Evolutionary conservation across 2,329 filamentous ascomycete species (phyloP), one percentile per base, ranked within the genome.

Genomic region (Pseudogymnoascus sp.): DNA sequence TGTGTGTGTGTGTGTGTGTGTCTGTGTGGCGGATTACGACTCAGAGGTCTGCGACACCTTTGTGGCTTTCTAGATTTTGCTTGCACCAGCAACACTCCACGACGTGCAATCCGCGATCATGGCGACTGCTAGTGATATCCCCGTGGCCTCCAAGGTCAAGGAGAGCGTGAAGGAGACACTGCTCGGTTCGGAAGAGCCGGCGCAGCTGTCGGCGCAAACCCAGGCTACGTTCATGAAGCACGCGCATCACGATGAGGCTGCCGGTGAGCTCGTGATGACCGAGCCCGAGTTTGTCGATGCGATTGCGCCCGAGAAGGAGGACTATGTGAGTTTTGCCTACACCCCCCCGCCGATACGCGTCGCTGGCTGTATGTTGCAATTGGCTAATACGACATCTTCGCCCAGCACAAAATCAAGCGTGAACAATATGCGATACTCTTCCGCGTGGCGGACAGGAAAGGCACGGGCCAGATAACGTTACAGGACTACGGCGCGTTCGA

Each of bases 351-450:
- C 22, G 50, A 58, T 63, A 53, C 62, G 39, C 22, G 30, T 61
- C 7, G 22, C 43, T 57, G 33, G 22, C 30, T 25, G 41, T 60
- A 14, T 36, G 20, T 28, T 50, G 15, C 25, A n/a, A 50, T 50
- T 28, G 15, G 58, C 62, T 60, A 57, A 57, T 30, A 57, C 28
- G 47, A 59, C 15, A n/a, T n/a, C 4, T 6, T 5, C 25, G 0
- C 25, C 15, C 71, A 97, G 93, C 92, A 96, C 80, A 99, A 99
- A 76, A 97, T 99, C 79, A 90, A 91, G 77, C 87, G 93, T 68
- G 89, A 96, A 69, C 94, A 97, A 75, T 99, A 97, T 76, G 87
- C 87, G 59, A 89, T 99, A 71, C 88, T 99, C 57, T 99, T 99
- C 76, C 80, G 82, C 65, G 89, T 99, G 62, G 94, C 94, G 69